Evolutionary conservation across 352 stramenopile genomes (phyloP).

Genomic region (Pythium insidiosum): DNA sequence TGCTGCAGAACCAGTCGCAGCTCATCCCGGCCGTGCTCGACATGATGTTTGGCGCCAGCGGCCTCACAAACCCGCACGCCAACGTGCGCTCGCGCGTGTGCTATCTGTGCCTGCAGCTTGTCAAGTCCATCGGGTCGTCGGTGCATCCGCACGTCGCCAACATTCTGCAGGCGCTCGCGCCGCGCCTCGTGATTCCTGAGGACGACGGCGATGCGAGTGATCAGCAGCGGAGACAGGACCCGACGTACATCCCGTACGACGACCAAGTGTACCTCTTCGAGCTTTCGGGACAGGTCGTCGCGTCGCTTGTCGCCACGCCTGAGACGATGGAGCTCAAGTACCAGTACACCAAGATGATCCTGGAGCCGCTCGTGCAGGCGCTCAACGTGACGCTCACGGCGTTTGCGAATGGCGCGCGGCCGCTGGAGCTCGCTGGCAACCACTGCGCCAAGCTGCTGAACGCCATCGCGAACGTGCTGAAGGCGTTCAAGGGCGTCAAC

Average conservation of each 20-base stretch:
- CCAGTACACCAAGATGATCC: slow-evolving; percentile 62
- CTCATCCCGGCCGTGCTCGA: slow-evolving; percentile 65
- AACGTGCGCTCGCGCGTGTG: slow-evolving; percentile 76
- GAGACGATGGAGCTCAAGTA: slow-evolving; percentile 62
- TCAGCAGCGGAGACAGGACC: slow-evolving; percentile 28
- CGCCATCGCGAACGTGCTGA: slow-evolving; percentile 74
- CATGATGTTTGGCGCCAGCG: slow-evolving; percentile 72
- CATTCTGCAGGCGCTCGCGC: slow-evolving; percentile 57
- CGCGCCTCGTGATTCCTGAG: slow-evolving; percentile 46
- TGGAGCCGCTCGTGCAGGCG: slow-evolving; percentile 61
- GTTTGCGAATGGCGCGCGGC: slow-evolving; percentile 15
- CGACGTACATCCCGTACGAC: slow-evolving; percentile 52
- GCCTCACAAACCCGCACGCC: slow-evolving; percentile 48
- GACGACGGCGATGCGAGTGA: slow-evolving; percentile 25
- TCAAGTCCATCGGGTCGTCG: slow-evolving; percentile 60
- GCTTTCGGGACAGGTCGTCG: slow-evolving; percentile 75
- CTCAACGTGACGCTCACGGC: slow-evolving; percentile 42
- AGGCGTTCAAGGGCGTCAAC: slow-evolving; percentile 69
- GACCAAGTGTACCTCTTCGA: slow-evolving; percentile 86
- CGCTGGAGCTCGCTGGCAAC: slow-evolving; percentile 39
- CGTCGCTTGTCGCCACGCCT: slow-evolving; percentile 27
- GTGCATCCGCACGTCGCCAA: slow-evolving; percentile 72
- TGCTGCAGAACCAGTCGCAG: slow-evolving; percentile 57
- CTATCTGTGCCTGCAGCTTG: slow-evolving; percentile 74
- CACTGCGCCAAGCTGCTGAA: slow-evolving; percentile 57